These are phyloP conservation scores for Starmerella asiatica DNA, from an alignment of 805 yeast species.

Conservation along the genomic window DNA sequence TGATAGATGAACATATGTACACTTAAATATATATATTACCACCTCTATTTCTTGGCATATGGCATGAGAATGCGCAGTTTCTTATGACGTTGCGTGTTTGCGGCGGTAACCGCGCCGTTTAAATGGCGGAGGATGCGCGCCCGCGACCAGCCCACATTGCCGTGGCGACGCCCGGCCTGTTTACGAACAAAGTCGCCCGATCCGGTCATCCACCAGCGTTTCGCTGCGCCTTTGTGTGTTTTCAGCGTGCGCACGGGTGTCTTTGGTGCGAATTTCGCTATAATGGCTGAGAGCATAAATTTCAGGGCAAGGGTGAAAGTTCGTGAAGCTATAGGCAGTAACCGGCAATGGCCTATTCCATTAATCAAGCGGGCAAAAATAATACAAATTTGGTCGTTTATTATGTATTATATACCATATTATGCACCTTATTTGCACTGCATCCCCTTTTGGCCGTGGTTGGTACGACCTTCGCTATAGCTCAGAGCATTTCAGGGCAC, in stretches of 20 bases:
- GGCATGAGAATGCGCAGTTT: constrained; percentile 19
- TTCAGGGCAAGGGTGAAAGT: too few relatives aligned
- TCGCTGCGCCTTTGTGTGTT: constrained; percentile 77
- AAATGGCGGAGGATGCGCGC: constrained; percentile 38
- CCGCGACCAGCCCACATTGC: constrained; percentile 77
- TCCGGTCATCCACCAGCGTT: constrained; percentile 65
- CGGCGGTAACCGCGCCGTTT: constrained; percentile 46
- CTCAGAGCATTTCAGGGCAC: too few relatives aligned
- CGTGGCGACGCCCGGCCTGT: constrained; percentile 80
- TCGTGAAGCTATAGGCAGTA: too few relatives aligned
- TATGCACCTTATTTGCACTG: too few relatives aligned
- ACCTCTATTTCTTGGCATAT: constrained; percentile 7
- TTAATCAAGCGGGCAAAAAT: too few relatives aligned
- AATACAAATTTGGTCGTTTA: too few relatives aligned
- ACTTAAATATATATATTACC: too few relatives aligned
- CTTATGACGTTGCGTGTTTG: constrained; percentile 27
- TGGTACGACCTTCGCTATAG: too few relatives aligned
- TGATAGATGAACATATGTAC: background rate
- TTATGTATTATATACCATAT: too few relatives aligned
- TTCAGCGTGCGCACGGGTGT: constrained; percentile 28
- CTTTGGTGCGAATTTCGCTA: background rate
- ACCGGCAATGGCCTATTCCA: too few relatives aligned
- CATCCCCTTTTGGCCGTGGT: too few relatives aligned
- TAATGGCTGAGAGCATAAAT: background rate
- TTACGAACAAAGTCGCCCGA: constrained; percentile 52